Conservation (phyloP, 139 green algal genomes). For the Parachlorella kessleri region DNA sequence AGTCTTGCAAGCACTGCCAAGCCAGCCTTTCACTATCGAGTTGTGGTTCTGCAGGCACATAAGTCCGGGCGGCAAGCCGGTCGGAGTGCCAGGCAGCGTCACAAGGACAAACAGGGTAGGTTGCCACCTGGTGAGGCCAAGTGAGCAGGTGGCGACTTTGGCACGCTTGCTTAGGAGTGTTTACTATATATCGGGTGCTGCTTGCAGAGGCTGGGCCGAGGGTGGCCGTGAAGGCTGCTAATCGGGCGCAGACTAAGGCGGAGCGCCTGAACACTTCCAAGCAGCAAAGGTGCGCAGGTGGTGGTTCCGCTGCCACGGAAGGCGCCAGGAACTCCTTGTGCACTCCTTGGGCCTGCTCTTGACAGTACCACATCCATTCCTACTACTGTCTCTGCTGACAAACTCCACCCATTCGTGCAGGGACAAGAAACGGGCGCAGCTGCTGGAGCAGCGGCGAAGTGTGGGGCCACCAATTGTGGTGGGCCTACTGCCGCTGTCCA, state of each 20-base stretch:
- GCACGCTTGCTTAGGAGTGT: too few species aligned
- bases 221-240: conserved; percentile 25
- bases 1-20: neutral
- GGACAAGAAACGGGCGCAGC: conserved; percentile 65
- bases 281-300: conserved; percentile 43
- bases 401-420: conserved; percentile 23
- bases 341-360: too few species aligned
- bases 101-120: conserved; percentile 57
- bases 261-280: conserved; percentile 64
- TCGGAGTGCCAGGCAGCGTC: conserved; percentile 71
- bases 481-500: conserved; percentile 70
- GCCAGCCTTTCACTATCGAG: too few species aligned
- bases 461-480: conserved; percentile 62
- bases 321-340: too few species aligned
- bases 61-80: conserved; percentile 79
- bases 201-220: conserved; percentile 6
- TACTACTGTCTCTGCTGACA: neutral
- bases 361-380: too few species aligned
- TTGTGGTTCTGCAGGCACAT: conserved; percentile 72
- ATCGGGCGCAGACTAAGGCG: conserved; percentile 47
- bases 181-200: too few species aligned
- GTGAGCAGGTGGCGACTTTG: too few species aligned
- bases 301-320: neutral
- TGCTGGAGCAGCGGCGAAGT: conserved; percentile 54
- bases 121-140: too few species aligned